phyloP scores from a whole-genome alignment of 331 rosid genomes.

The Arachis monticola region DNA sequence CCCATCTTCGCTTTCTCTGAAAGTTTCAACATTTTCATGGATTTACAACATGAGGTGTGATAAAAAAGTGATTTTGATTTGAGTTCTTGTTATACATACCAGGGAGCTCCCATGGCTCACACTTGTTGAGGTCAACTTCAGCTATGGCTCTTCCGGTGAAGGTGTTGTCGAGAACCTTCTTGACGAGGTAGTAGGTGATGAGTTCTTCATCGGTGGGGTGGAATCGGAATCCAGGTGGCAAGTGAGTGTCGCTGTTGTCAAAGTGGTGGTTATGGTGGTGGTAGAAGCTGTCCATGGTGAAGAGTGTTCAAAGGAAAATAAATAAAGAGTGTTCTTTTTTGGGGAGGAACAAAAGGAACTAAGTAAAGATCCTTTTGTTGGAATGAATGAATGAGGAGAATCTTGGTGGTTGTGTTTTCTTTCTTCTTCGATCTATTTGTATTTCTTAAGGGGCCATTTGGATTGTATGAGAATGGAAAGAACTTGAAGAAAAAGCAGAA shows the following conservation, averaged over 20 bases:
- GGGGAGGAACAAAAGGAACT: neutral
- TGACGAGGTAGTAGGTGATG: conserved; percentile 83
- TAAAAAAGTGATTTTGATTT: neutral
- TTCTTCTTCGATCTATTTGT: neutral
- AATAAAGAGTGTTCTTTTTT: no score
- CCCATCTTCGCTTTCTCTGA: conserved; percentile 96
- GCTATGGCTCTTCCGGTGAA: conserved; percentile 90
- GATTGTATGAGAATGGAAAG: conserved; percentile 27
- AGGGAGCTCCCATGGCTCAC: conserved; percentile 98
- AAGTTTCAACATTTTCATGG: neutral
- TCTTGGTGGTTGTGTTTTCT: neutral
- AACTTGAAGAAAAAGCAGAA: neutral
- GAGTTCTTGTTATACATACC: conserved; percentile 41
- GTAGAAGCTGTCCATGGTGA: conserved; percentile 49
- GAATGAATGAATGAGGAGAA: conserved; percentile 18
- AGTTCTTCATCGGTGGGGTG: conserved; percentile 98
- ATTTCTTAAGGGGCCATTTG: neutral
- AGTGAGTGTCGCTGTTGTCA: conserved; percentile 45
- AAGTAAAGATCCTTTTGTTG: neutral
- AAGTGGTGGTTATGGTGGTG: conserved; percentile 33
- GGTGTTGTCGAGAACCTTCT: conserved; percentile 74
- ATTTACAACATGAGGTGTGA: neutral
- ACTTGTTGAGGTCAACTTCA: conserved; percentile 95
- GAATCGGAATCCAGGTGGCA: conserved; percentile 96
- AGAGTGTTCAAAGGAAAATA: no score